Percentiles rank a stretch among this genome's conserved stretches.
These are phyloP conservation scores for Dipodascus geniculatus DNA, from an alignment of 805 yeast genomes.

Conservation along the genomic window DNA sequence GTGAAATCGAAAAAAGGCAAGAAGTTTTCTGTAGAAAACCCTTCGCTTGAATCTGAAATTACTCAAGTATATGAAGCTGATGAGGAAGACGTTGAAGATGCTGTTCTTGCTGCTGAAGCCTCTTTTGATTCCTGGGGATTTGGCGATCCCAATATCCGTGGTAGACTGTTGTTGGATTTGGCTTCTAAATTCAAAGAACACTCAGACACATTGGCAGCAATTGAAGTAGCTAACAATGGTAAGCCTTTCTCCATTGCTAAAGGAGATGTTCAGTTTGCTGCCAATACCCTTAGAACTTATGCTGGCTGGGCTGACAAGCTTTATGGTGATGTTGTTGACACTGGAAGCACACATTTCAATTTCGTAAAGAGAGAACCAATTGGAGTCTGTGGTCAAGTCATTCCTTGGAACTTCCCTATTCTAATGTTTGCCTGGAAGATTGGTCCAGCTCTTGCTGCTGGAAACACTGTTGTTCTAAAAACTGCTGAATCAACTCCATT, in stretches of 20 bases:
- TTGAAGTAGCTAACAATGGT: conserved; percentile 88
- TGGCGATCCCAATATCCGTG: conserved; percentile 57
- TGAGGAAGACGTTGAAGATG: conserved; percentile 64
- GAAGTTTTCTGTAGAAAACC: conserved; percentile 39
- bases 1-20: conserved; percentile 43
- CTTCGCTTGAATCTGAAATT: conserved; percentile 41
- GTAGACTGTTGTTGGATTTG: conserved; percentile 48
- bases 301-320: conserved; percentile 73
- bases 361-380: conserved; percentile 59
- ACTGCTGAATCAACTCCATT: conserved; percentile 71
- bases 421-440: conserved; percentile 71
- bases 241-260: conserved; percentile 39
- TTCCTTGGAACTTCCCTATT: conserved; percentile 67
- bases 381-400: conserved; percentile 58
- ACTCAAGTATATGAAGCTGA: conserved; percentile 60
- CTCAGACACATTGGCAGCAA: conserved; percentile 60
- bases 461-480: conserved; percentile 62
- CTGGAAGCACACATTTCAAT: conserved; percentile 50
- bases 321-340: conserved; percentile 49
- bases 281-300: conserved; percentile 47
- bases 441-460: conserved; percentile 76
- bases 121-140: conserved; percentile 72
- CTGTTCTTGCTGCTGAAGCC: conserved; percentile 69
- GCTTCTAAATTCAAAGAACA: conserved; percentile 72
- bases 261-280: conserved; percentile 45